Evolutionary conservation across 176 grass and related monocot species (phyloP).

Genomic region (Zoysia japonica): DNA sequence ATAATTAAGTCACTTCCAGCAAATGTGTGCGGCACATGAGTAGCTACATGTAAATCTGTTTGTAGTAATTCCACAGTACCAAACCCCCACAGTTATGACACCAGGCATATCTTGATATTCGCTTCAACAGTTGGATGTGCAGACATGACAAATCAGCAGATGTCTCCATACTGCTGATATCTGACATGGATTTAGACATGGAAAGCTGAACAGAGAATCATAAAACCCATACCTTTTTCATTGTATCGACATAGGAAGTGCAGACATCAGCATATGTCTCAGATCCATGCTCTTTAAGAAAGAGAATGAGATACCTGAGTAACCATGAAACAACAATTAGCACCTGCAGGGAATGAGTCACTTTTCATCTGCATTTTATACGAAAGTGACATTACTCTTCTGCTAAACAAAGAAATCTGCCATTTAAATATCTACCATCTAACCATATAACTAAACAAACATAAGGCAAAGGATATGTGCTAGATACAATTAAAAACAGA

Average conservation of each 20-base stretch:
- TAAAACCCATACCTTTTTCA: conserved; percentile 70
- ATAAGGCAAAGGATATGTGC: background rate
- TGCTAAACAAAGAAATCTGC: conserved; percentile 6
- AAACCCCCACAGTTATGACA: conserved; percentile 14
- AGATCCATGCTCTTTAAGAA: conserved; percentile 83
- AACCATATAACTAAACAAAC: conserved; percentile 15
- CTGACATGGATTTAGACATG: background rate
- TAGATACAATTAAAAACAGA: conserved; percentile 1
- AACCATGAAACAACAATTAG: conserved; percentile 43
- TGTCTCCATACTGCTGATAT: too few relatives aligned
- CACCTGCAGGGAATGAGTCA: background rate
- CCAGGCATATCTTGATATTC: conserved; percentile 19
- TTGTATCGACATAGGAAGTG: conserved; percentile 69
- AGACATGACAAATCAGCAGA: too few relatives aligned
- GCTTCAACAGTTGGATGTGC: background rate
- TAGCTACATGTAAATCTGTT: background rate
- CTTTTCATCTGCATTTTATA: conserved; percentile 7
- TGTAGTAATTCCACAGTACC: background rate
- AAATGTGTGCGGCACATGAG: background rate
- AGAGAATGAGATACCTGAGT: conserved; percentile 69
- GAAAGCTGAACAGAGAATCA: conserved; percentile 24
- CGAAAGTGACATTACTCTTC: conserved; percentile 4
- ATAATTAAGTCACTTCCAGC: conserved; percentile 18
- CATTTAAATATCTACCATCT: background rate
- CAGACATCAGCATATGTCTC: conserved; percentile 59